These are phyloP conservation scores for Nemania diffusa DNA, from an alignment of 2,329 filamentous ascomycete species.

Conservation along the genomic window DNA sequence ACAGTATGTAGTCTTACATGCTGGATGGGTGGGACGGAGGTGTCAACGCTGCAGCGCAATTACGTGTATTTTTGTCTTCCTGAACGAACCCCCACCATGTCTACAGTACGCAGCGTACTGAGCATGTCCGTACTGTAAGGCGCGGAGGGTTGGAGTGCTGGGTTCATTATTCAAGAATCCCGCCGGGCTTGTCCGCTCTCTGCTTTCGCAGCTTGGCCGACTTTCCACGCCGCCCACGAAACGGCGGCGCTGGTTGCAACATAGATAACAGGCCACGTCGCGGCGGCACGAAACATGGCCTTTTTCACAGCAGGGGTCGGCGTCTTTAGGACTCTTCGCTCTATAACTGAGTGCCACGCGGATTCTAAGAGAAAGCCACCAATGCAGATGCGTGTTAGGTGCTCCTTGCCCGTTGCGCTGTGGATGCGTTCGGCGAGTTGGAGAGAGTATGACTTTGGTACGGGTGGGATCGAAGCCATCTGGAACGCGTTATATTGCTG, in stretches of 20 bases:
- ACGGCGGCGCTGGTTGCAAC: conserved; percentile 32
- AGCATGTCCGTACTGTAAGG: background rate
- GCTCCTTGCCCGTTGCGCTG: conserved; percentile 39
- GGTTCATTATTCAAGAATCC: background rate
- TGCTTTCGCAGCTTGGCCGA: conserved; percentile 23
- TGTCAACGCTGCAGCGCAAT: conserved; percentile 9
- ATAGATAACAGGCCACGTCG: conserved; percentile 39
- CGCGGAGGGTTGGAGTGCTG: no score
- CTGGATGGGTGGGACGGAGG: conserved; percentile 14
- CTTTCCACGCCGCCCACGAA: conserved; percentile 42
- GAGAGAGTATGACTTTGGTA: conserved; percentile 37
- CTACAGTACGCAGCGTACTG: no score
- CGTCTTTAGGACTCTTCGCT: conserved; percentile 39
- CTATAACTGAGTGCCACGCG: conserved; percentile 38
- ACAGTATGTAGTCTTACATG: background rate
- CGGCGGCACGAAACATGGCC: conserved; percentile 32
- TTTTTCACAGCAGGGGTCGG: conserved; percentile 28
- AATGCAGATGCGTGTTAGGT: conserved; percentile 37
- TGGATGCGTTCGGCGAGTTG: conserved; percentile 40
- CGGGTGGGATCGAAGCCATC: conserved; percentile 26
- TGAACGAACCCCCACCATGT: conserved; percentile 1
- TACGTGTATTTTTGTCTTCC: conserved; percentile 30
- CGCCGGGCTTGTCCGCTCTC: conserved; percentile 8
- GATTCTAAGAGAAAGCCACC: conserved; percentile 39
- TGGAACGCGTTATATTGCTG: background rate